Evolutionary conservation across 1,284 basidiomycete species (phyloP).

Genomic region (Tranzscheliella williamsii): DNA sequence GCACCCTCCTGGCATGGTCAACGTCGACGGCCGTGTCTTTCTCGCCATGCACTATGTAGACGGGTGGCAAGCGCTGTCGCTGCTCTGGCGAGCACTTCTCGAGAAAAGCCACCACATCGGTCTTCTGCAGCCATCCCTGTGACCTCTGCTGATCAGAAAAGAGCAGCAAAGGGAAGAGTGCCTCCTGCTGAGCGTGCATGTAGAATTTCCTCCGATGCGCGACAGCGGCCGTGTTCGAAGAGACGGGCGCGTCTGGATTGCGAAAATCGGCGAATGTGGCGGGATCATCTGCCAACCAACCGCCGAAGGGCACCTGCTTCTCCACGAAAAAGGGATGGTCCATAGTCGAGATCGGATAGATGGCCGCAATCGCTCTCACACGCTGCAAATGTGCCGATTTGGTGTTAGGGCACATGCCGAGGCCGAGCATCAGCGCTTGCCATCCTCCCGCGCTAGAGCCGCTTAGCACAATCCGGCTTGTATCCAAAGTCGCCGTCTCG

Average conservation of each 20-base stretch:
- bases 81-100: conserved; percentile 9
- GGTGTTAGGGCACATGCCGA: conserved; percentile 32
- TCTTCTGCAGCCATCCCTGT: conserved; percentile 29
- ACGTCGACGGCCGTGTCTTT: conserved; percentile 43
- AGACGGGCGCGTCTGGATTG: conserved; percentile 23
- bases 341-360: conserved; percentile 44
- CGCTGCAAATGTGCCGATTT: conserved; percentile 10
- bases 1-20: conserved; percentile 26
- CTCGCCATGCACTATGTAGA: conserved; percentile 45
- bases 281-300: conserved; percentile 16
- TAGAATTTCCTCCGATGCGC: conserved; percentile 33
- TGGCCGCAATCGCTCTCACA: conserved; percentile 29
- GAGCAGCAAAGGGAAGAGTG: conserved; percentile 33
- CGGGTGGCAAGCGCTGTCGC: conserved; percentile 16
- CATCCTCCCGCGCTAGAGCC: conserved; percentile 41
- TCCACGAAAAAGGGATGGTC: conserved; percentile 40
- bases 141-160: conserved; percentile 25
- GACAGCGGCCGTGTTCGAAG: conserved; percentile 16
- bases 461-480: conserved; percentile 22
- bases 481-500: conserved; percentile 16
- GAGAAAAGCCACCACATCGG: conserved; percentile 23
- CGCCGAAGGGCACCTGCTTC: conserved; percentile 25
- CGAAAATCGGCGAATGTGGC: conserved; percentile 21
- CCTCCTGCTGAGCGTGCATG: conserved; percentile 41
- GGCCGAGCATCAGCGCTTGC: conserved; percentile 35